Evolutionary conservation across 495 filamentous ascomycete genomes (phyloP).

Genomic region (Talaromyces thailandensis): DNA sequence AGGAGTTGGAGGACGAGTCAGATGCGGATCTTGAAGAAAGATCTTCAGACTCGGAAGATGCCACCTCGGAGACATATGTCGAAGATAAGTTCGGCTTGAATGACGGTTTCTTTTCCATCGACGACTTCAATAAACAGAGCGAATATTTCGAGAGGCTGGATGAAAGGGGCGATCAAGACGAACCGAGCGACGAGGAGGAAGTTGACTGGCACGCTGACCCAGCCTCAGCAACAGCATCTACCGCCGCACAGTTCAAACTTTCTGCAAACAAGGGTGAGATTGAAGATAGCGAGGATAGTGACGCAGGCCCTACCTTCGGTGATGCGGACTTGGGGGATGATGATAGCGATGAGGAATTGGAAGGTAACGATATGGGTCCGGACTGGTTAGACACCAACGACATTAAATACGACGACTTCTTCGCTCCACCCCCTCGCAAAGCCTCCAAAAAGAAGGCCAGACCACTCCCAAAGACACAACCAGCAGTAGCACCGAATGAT

Average conservation of each 20-base stretch:
- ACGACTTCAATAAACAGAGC: slow-evolving; percentile 91
- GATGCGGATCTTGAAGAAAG: slow-evolving; percentile 4
- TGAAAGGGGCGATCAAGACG: slow-evolving; percentile 53
- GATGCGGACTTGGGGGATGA: slow-evolving; percentile 54
- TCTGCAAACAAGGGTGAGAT: slow-evolving; percentile 9
- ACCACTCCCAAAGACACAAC: slow-evolving; percentile 42
- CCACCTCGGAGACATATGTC: slow-evolving; percentile 28
- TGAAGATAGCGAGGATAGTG: slow-evolving; percentile 29
- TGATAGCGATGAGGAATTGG: slow-evolving; percentile 44
- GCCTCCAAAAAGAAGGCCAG: slow-evolving; percentile 39
- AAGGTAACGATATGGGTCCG: slow-evolving; percentile 32
- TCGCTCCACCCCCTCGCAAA: slow-evolving; percentile 72
- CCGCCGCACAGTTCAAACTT: background rate
- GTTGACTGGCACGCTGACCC: slow-evolving; percentile 79
- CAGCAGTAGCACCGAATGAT: slow-evolving; percentile 32
- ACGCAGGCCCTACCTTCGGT: slow-evolving; percentile 71
- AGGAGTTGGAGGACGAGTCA: slow-evolving; percentile 13
- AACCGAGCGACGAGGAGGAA: slow-evolving; percentile 59
- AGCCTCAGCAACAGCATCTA: slow-evolving; percentile 21
- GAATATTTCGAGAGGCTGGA: slow-evolving; percentile 82
- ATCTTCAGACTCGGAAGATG: slow-evolving; percentile 1
- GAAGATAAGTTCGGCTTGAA: slow-evolving; percentile 64
- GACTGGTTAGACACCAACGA: slow-evolving; percentile 68
- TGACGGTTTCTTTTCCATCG: slow-evolving; percentile 97
- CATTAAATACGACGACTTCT: slow-evolving; percentile 83